Evolutionary conservation across 2,329 filamentous ascomycete species (phyloP).

Genomic region (Neofusicoccum cordaticola): DNA sequence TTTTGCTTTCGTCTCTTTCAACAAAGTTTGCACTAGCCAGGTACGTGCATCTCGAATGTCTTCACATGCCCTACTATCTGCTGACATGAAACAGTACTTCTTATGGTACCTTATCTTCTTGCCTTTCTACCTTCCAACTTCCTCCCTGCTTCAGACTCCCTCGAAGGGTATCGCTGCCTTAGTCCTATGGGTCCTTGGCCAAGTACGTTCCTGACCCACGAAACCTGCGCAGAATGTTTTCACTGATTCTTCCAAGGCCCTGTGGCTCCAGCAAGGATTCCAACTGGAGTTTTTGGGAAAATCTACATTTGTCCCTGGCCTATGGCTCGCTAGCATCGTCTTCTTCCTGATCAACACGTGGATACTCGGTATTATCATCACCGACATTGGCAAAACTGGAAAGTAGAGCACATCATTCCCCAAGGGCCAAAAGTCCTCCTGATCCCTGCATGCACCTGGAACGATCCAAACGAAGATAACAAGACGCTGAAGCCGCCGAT

Average conservation of each 20-base stretch:
- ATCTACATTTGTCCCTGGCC: conserved; percentile 80
- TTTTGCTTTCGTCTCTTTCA: conserved; percentile 95
- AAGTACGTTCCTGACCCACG: conserved; percentile 46
- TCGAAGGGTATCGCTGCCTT: conserved; percentile 64
- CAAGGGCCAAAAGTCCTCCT: background rate
- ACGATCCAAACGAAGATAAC: too few relatives aligned
- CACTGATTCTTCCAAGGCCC: conserved; percentile 25
- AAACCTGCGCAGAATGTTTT: background rate
- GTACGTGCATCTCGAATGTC: conserved; percentile 48
- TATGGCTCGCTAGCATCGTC: conserved; percentile 70
- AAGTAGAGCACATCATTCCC: background rate
- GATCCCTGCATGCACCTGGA: background rate
- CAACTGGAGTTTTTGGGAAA: conserved; percentile 60
- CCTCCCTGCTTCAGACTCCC: conserved; percentile 64
- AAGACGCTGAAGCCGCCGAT: too few relatives aligned
- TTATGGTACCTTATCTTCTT: conserved; percentile 96
- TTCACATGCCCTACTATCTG: background rate
- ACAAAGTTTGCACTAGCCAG: conserved; percentile 98
- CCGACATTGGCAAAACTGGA: conserved; percentile 51
- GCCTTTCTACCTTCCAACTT: conserved; percentile 82
- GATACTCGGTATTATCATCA: conserved; percentile 77
- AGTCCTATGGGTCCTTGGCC: conserved; percentile 69
- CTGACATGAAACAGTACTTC: conserved; percentile 68
- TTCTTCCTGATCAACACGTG: conserved; percentile 88
- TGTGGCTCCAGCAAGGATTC: conserved; percentile 52